Base-by-base conservation (phyloP, 768 basidiomycete genomes). In the Hygrophoropsis aurantiaca region DNA sequence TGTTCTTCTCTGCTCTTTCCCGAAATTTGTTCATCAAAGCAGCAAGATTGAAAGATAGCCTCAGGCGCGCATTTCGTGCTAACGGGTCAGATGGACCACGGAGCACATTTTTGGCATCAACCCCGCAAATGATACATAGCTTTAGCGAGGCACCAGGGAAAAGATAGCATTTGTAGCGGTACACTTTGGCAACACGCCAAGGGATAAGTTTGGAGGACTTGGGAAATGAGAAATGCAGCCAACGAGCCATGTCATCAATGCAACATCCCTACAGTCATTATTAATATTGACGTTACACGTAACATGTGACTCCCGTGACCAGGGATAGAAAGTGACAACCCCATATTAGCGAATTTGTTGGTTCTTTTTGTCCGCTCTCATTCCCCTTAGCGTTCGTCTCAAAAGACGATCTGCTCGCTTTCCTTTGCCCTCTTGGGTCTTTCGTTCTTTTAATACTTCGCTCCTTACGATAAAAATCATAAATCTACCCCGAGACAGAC, bases 391-490 rank as follows among this genome's bases (percentile, higher is more conserved):
- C 19, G n/a, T n/a, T 46, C 45, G 26, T 32, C 41, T 38, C 20
- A 16, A 21, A 38, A 38, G 16, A 38, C 36, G 36, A 6, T n/a
- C 24, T n/a, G 13, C 6, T 18, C 20, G 19, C 27, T 10, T 26
- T 32, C 41, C 6, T 19, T 32, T 9, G 19, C 25, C 40, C 35
- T 24, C 21, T 39, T 8, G 44, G 36, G 21, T 21, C 37, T 8
- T 51, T 24, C 64, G 32, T 47, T 64, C 61, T 16, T 66, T 42
- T 46, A 0, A 19, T 11, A 3, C 6, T 45, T 47, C 64, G 36
- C 45, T 68, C 61, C 23, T 65, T 59, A 59, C 53, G 47, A 38
- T 38, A 55, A 51, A 33, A 40, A 2, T 16, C 40, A 40, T 34
- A 20, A 26, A 43, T 43, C 18, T 9, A 24, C 27, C 6, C 27